A percentile compares a stretch with the other conserved stretches of the same genome.
Conservation (phyloP, 768 basidiomycete genomes). For the Kwoniella botswanensis region DNA sequence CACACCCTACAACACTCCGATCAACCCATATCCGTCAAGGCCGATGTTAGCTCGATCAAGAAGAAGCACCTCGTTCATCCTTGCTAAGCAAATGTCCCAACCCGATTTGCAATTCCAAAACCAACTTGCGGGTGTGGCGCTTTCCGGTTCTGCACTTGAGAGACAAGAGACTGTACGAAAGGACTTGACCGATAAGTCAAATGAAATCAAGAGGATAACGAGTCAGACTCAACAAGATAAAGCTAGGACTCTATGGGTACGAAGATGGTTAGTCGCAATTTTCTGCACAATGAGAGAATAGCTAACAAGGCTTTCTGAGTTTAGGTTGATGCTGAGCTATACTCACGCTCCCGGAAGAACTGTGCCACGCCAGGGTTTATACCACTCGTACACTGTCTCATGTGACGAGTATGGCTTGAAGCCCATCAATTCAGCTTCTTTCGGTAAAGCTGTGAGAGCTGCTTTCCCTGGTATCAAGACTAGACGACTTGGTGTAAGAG, state of each 20-base stretch:
- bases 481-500: constrained; percentile 84
- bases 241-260: constrained; percentile 37
- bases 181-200: constrained; percentile 27
- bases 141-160: constrained; percentile 16
- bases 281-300: neutral
- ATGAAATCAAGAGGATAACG: constrained; percentile 24
- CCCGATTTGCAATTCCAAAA: constrained; percentile 3
- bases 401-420: constrained; percentile 92
- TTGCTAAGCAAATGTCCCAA: constrained; percentile 13
- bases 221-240: constrained; percentile 36
- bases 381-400: constrained; percentile 87
- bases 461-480: constrained; percentile 97
- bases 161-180: constrained; percentile 24
- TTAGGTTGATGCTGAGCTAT: constrained; percentile 41
- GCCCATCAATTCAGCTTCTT: constrained; percentile 92
- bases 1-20: constrained; percentile 8
- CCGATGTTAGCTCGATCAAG: constrained; percentile 34
- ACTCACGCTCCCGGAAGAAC: constrained; percentile 59
- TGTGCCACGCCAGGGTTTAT: constrained; percentile 90
- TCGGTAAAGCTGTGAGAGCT: constrained; percentile 90
- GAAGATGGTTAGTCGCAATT: constrained; percentile 32
- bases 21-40: constrained; percentile 7
- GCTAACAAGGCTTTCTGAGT: no score
- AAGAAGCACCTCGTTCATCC: constrained; percentile 25
- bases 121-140: neutral